phyloP scores from a whole-genome alignment of 1,284 basidiomycete genomes.

The Athelia psychrophila region DNA sequence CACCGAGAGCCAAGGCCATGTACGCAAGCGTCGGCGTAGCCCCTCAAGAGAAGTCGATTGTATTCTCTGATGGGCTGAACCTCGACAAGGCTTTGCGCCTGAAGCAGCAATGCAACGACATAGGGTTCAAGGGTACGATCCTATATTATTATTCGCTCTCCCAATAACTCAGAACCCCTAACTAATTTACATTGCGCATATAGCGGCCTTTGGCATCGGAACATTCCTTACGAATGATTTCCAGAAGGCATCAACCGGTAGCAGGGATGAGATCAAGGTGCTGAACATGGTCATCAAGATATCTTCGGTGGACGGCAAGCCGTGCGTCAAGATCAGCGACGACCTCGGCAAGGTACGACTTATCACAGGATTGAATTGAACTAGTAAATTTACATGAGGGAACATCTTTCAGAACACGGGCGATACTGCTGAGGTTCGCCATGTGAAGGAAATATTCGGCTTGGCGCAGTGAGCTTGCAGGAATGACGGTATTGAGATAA shows the following conservation, averaged over 20 bases:
- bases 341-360: conserved; percentile 75
- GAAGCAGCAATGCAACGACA: conserved; percentile 67
- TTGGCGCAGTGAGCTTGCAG: conserved; percentile 11
- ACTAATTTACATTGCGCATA: too few species aligned
- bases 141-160: too few species aligned
- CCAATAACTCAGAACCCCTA: too few species aligned
- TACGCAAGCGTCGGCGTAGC: conserved; percentile 71
- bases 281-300: conserved; percentile 96
- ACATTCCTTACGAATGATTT: conserved; percentile 93
- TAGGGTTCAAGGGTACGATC: conserved; percentile 69
- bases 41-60: conserved; percentile 62
- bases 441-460: conserved; percentile 41
- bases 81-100: conserved; percentile 70
- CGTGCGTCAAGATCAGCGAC: conserved; percentile 92
- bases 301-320: conserved; percentile 64
- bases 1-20: conserved; percentile 64
- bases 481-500: too few species aligned
- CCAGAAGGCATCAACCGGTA: conserved; percentile 49
- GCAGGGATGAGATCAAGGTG: conserved; percentile 66
- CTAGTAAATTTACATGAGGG: background rate
- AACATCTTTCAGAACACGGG: conserved; percentile 40
- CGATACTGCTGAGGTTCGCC: conserved; percentile 34
- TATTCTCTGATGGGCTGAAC: conserved; percentile 83
- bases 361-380: background rate
- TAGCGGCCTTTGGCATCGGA: conserved; percentile 86